Percentiles rank a stretch among this genome's conserved stretches.
phyloP scores from a whole-genome alignment of 2,329 filamentous ascomycete genomes.

The Immersiporthe knoxdaviesiana region DNA sequence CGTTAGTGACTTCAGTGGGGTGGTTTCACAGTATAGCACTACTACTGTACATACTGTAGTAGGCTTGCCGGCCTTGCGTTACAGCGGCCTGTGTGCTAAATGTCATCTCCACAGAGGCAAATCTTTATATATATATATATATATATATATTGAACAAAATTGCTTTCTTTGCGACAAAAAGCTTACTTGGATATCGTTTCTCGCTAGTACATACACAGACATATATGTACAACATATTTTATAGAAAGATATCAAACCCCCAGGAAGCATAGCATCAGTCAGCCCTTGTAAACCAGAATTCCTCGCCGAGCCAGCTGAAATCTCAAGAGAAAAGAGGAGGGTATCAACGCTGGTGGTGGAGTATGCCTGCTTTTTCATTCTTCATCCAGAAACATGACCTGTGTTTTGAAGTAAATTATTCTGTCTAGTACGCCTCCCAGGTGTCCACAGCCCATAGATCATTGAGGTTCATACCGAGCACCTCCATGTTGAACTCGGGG shows the following conservation, averaged over 20 bases:
- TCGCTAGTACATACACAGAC: not conserved
- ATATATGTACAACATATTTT: too few species aligned
- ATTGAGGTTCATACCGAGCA: constrained; percentile 57
- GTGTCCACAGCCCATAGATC: constrained; percentile 54
- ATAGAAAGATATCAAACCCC: not conserved
- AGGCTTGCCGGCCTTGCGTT: too few species aligned
- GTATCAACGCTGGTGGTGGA: not conserved
- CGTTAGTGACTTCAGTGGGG: too few species aligned
- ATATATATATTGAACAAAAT: too few species aligned
- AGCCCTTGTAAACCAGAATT: not conserved
- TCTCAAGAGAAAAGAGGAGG: not conserved
- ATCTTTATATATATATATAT: too few species aligned
- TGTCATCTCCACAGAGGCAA: too few species aligned
- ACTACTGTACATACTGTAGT: too few species aligned
- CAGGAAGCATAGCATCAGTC: not conserved
- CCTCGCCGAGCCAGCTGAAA: not conserved
- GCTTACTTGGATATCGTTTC: not conserved
- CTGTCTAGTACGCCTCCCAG: constrained; percentile 31
- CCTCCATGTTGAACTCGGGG: constrained; percentile 57
- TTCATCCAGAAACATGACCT: too few species aligned
- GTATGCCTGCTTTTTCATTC: not conserved
- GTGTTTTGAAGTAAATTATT: too few species aligned
- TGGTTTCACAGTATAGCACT: too few species aligned
- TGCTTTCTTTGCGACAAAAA: not conserved
- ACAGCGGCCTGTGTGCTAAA: too few species aligned